phyloP scores from a whole-genome alignment of 805 yeast species.

The Ogataea allantospora region DNA sequence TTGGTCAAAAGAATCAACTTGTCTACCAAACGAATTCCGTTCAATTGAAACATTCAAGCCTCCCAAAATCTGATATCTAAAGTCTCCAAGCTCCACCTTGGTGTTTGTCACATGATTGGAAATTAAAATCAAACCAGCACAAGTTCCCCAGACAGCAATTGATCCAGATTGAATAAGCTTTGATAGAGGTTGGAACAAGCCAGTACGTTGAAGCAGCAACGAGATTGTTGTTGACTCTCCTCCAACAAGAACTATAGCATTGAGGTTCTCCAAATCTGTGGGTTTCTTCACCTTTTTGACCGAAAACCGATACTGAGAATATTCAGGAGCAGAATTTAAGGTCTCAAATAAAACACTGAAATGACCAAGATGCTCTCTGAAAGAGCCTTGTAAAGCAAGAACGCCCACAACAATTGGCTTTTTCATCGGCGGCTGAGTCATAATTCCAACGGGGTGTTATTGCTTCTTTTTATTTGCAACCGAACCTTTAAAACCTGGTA shows the following conservation, averaged over 20 bases:
- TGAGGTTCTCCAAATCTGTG: constrained; percentile 48
- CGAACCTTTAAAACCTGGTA: neutral
- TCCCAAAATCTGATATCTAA: constrained; percentile 49
- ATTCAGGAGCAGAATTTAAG: constrained; percentile 30
- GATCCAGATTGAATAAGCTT: constrained; percentile 48
- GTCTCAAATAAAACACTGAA: constrained; percentile 37
- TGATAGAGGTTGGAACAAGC: constrained; percentile 52
- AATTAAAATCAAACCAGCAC: constrained; percentile 76
- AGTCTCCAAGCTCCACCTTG: constrained; percentile 40
- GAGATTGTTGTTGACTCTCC: constrained; percentile 74
- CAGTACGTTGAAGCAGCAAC: constrained; percentile 63
- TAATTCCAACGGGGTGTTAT: neutral
- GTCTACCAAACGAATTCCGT: constrained; percentile 80
- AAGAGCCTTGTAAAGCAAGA: constrained; percentile 78
- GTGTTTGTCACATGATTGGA: constrained; percentile 54
- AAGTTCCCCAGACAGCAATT: constrained; percentile 76
- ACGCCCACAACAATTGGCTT: constrained; percentile 52
- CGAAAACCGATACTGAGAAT: constrained; percentile 31
- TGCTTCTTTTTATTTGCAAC: neutral
- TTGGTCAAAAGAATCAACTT: constrained; percentile 60
- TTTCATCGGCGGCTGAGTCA: neutral
- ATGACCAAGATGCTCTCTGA: constrained; percentile 60
- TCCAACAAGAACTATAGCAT: constrained; percentile 65
- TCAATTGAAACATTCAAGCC: constrained; percentile 63
- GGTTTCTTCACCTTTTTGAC: constrained; percentile 51